phyloP scores from a whole-genome alignment of 2,329 filamentous ascomycete genomes.

The Claviceps citrina region DNA sequence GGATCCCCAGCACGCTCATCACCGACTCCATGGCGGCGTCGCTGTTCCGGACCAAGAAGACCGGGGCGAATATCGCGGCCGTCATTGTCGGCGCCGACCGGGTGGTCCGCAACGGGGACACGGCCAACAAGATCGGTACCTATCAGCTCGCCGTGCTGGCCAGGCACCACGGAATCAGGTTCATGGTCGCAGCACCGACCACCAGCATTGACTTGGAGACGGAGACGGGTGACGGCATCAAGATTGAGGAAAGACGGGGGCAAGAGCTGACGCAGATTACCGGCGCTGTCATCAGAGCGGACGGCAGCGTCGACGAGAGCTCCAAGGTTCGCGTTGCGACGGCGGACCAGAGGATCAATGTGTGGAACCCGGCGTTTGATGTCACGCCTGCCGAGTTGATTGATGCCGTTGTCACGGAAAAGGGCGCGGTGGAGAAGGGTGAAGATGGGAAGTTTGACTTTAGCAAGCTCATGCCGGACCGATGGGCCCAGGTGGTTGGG shows the following conservation, averaged over 20 bases:
- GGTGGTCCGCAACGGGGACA: constrained; percentile 92
- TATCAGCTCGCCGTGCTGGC: constrained; percentile 88
- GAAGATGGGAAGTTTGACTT: constrained; percentile 55
- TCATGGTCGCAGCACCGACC: constrained; percentile 84
- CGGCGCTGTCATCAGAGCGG: constrained; percentile 52
- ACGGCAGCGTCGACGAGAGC: constrained; percentile 47
- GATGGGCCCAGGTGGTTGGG: constrained; percentile 27
- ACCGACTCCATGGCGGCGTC: constrained; percentile 95
- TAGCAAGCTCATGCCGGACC: constrained; percentile 37
- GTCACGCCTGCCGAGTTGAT: constrained; percentile 81
- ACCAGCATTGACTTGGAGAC: constrained; percentile 86
- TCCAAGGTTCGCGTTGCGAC: constrained; percentile 61
- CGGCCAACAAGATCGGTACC: constrained; percentile 96
- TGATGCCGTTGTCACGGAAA: constrained; percentile 87
- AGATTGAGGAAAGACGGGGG: constrained; percentile 73
- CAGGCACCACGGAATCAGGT: constrained; percentile 75
- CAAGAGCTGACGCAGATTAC: constrained; percentile 75
- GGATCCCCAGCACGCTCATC: constrained; percentile 79
- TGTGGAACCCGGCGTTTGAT: constrained; percentile 97
- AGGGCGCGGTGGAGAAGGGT: constrained; percentile 70
- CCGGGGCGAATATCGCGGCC: constrained; percentile 55
- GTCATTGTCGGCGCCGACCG: constrained; percentile 91
- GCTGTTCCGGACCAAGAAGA: constrained; percentile 51
- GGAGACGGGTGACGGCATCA: constrained; percentile 59
- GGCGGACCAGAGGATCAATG: constrained; percentile 59